Evolutionary conservation across 208 protist genomes (phyloP), one percentile per base, ranked within the genome.

Genomic region (Herpetomonas muscarum): DNA sequence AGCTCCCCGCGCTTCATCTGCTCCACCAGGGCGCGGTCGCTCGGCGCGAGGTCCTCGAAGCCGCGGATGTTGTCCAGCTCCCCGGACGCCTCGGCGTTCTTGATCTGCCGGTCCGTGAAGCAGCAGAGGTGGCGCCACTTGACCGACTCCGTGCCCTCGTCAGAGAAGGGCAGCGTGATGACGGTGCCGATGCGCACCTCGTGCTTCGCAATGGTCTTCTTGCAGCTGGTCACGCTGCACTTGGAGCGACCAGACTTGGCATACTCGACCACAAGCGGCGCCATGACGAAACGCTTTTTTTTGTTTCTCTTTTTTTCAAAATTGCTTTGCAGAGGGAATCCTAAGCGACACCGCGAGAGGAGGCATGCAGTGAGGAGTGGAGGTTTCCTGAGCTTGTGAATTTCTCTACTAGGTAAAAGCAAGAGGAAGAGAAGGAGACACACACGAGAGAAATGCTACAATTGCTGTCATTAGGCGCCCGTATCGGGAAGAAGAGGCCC

Each of bases 51-150:
- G 42, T 76, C 68, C n/a, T 74, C 64, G 54, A 80, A 72, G 48
- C 82, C 82, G 10, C 87, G 52, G 55, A 93, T 87, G 28, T 48
- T 61, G 58, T 88, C 71, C 1, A 93, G 30, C 48, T 79, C 80
- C 26, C 80, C 80, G 2, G 54, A 67, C 1, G 49, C 69, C 21
- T 52, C 57, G n/a, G 85, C 81, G 50, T 90, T 90, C 42, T 67
- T 64, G 24, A 90, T 50, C 63, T 93, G 81, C 41, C 77, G 72
- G 28, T 84, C 74, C 21, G 82, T 90, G 53, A 93, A 90, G 70
- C 86, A 93, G 69, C 86, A 93, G 34, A 93, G 68, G 55, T 93
- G 86, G 3, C 86, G 69, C 80, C 82, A 93, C 61, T 87, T 90
- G 58, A 65, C 87, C n/a, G 63, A 63, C 36, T 81, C 69, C 1